Percentiles rank a stretch among this genome's conserved stretches.
Evolutionary conservation across 163 green algal genomes (phyloP).

Genomic region (Prototheca cutis): DNA sequence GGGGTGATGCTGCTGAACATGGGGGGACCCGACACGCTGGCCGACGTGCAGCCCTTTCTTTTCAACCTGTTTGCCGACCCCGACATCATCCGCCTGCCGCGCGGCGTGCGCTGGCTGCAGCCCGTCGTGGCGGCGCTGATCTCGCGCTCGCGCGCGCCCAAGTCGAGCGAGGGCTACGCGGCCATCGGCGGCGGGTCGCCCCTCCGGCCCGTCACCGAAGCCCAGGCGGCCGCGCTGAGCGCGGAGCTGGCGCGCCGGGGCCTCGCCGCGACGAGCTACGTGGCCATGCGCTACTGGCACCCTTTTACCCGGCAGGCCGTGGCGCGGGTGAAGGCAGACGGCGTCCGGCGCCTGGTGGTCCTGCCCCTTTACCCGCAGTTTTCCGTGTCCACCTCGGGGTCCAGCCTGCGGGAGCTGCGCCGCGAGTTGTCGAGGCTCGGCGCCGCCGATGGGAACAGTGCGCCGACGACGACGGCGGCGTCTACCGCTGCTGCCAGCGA

Average conservation of each 20-base stretch:
- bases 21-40: constrained; percentile 86
- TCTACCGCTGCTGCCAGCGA: too few species aligned
- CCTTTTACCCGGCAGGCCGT: constrained; percentile 74
- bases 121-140: constrained; percentile 69
- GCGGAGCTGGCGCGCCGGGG: constrained; percentile 43
- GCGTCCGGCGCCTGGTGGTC: constrained; percentile 81
- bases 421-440: constrained; percentile 61
- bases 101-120: constrained; percentile 70
- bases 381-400: constrained; percentile 87
- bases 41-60: constrained; percentile 96
- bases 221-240: constrained; percentile 71
- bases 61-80: constrained; percentile 98
- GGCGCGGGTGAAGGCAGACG: constrained; percentile 68
- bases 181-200: constrained; percentile 91
- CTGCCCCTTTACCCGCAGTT: constrained; percentile 98
- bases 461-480: too few species aligned
- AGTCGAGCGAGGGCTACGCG: constrained; percentile 80
- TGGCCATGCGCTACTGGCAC: constrained; percentile 99
- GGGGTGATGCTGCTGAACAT: constrained; percentile 97
- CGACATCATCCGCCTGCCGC: constrained; percentile 81
- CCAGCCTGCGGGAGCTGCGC: constrained; percentile 82
- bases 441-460: constrained; percentile 13
- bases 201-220: constrained; percentile 84
- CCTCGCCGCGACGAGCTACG: constrained; percentile 71
- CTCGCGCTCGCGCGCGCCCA: constrained; percentile 74